Percentiles rank a stretch among this genome's conserved stretches.
Evolutionary conservation across 257 asterid species (phyloP).

Genomic region (Rubia yunnanensis): DNA sequence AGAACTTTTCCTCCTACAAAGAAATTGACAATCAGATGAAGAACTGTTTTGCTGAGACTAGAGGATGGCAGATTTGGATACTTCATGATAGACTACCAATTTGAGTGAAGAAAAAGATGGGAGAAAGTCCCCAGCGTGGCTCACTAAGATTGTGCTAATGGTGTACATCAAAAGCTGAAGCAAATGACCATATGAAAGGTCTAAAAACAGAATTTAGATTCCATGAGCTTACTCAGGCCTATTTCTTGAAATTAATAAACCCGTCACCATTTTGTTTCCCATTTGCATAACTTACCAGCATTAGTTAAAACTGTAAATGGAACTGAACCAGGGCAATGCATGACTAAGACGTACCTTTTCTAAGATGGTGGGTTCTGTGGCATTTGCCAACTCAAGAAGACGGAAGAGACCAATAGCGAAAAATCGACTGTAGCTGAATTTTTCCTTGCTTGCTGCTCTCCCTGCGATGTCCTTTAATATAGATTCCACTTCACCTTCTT

Average conservation of each 20-base stretch:
- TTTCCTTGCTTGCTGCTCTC: slow-evolving; percentile 62
- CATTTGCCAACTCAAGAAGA: slow-evolving; percentile 81
- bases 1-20: not conserved
- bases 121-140: not conserved
- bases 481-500: slow-evolving; percentile 74
- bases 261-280: not conserved
- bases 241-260: not conserved
- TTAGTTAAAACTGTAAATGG: not conserved
- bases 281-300: not conserved
- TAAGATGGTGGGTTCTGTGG: slow-evolving; percentile 67
- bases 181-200: not conserved
- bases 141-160: not conserved
- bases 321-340: not conserved
- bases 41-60: not conserved
- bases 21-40: not conserved
- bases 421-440: slow-evolving; percentile 85
- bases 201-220: not conserved
- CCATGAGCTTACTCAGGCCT: not conserved
- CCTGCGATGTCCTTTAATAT: slow-evolving; percentile 65
- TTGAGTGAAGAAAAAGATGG: not conserved
- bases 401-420: slow-evolving; percentile 95
- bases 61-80: not conserved
- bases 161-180: not conserved
- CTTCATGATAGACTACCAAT: not conserved
- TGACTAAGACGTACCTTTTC: slow-evolving; percentile 51